Conservation (phyloP, 2,329 filamentous ascomycete species). For the Fusarium illudens region DNA sequence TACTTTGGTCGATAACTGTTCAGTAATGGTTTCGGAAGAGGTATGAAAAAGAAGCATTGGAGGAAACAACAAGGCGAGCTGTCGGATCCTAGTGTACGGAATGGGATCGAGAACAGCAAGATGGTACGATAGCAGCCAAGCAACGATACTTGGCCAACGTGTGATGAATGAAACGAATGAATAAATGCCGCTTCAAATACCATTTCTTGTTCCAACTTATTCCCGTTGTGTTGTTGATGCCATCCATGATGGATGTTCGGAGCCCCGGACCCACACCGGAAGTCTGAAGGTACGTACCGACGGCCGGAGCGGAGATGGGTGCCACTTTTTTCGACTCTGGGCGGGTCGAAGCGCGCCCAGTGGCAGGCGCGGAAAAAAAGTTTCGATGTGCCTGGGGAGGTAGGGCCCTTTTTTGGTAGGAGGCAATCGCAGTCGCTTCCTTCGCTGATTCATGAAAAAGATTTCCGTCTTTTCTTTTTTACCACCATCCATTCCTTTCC, state of each 20-base stretch:
- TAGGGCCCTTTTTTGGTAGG: not conserved
- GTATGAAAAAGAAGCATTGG: not conserved
- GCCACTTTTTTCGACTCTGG: constrained; percentile 13
- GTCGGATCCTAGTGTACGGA: not conserved
- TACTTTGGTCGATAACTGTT: not conserved
- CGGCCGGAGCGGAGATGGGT: not conserved
- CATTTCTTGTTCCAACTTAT: not conserved
- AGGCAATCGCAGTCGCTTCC: constrained; percentile 13
- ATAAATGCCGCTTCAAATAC: not conserved
- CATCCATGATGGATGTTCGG: not conserved
- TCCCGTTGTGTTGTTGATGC: not conserved
- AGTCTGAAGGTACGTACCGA: constrained; percentile 11
- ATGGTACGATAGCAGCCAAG: not conserved
- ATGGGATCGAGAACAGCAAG: not conserved
- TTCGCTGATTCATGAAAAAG: constrained; percentile 35
- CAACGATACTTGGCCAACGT: not conserved
- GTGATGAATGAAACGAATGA: constrained; percentile 18
- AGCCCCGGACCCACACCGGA: constrained; percentile 12
- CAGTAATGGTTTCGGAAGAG: not conserved
- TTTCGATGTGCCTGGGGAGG: constrained; percentile 13
- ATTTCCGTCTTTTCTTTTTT: constrained; percentile 18
- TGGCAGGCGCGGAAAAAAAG: constrained; percentile 30
- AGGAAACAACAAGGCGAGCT: not conserved
- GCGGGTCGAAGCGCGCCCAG: constrained; percentile 12
- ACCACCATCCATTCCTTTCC: constrained; percentile 14